phyloP scores from a whole-genome alignment of 169 alveolate species.

The Cryptosporidium ubiquitum region DNA sequence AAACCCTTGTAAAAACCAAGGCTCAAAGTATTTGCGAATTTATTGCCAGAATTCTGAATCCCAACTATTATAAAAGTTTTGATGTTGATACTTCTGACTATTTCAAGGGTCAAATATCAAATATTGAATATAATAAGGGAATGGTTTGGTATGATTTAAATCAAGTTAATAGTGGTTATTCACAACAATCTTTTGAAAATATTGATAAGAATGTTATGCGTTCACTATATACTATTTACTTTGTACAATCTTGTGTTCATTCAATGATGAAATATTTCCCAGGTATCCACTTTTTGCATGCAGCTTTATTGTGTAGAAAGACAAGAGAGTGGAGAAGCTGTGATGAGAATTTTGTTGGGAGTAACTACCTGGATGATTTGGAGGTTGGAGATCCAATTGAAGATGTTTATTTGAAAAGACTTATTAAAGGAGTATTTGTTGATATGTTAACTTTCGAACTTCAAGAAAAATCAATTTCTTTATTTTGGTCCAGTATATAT shows the following conservation, averaged over 20 bases:
- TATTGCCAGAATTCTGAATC: slow-evolving; percentile 15
- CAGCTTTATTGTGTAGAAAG: slow-evolving; percentile 61
- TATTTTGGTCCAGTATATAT: slow-evolving; percentile 19
- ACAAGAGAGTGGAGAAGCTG: slow-evolving; percentile 61
- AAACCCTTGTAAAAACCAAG: background rate
- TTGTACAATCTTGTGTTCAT: slow-evolving; percentile 50
- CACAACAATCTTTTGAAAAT: background rate
- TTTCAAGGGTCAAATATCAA: slow-evolving; percentile 24
- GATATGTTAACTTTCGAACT: slow-evolving; percentile 59
- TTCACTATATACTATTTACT: slow-evolving; percentile 22
- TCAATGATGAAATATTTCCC: slow-evolving; percentile 22
- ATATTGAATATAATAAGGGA: slow-evolving; percentile 25
- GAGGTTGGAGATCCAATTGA: slow-evolving; percentile 11
- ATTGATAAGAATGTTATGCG: slow-evolving; percentile 15
- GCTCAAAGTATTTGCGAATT: slow-evolving; percentile 28
- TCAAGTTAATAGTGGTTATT: background rate
- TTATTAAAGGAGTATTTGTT: slow-evolving; percentile 48
- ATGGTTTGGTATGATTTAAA: slow-evolving; percentile 22
- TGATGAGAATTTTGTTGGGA: slow-evolving; percentile 18
- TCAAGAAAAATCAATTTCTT: slow-evolving; percentile 16
- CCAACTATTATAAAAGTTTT: background rate
- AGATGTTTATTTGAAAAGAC: slow-evolving; percentile 1
- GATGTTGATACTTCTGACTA: slow-evolving; percentile 1
- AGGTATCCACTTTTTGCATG: slow-evolving; percentile 48
- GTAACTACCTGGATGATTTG: slow-evolving; percentile 11